Evolutionary conservation across 139 green algal species (phyloP), one percentile per base, ranked within the genome.

Genomic region (Nannochloris sp.): DNA sequence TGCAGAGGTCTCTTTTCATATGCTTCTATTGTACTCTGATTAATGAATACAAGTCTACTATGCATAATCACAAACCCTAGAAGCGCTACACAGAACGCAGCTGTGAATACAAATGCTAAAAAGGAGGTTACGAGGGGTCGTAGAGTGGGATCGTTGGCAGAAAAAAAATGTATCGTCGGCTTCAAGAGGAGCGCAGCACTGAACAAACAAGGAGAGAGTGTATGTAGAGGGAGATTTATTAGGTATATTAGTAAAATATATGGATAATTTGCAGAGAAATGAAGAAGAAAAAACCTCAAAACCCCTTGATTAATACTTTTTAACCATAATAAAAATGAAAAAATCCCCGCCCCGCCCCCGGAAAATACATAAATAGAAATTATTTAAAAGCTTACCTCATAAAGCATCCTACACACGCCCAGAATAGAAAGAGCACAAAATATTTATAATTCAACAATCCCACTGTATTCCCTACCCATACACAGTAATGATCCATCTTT

Each of bases 361-460:
- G n/a, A n/a, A n/a, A n/a, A n/a, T 51, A 51, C 42, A 51, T 27
- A 51, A 19, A 51, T 27, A 51, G 19, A 51, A 19, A 19, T 19
- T 19, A 51, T 51, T 51, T 51, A 51, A 51, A 19, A 19, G 24
- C 29, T 34, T 53, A 74, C 67, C 67, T 74, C 32, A 81, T 27
- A 0, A 65, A 15, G 31, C 61, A 85, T 2, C 70, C 81, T 13
- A 89, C 7, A 23, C 71, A 78, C 0, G 81, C 85, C 61, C 89
- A 96, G 0, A 77, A 33, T 14, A 98, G 67, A 71, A 98, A 98
- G 7, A 95, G 80, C 24, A 97, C 68, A 74, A 98, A 98, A 61
- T 75, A 76, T 80, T 98, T 98, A 82, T 97, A 97, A 74, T 97
- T 98, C 24, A 90, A 67, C 39, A 95, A 74, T 6, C 92, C 92